Conservation (phyloP, 345 rosid species). For the Microcos paniculata region DNA sequence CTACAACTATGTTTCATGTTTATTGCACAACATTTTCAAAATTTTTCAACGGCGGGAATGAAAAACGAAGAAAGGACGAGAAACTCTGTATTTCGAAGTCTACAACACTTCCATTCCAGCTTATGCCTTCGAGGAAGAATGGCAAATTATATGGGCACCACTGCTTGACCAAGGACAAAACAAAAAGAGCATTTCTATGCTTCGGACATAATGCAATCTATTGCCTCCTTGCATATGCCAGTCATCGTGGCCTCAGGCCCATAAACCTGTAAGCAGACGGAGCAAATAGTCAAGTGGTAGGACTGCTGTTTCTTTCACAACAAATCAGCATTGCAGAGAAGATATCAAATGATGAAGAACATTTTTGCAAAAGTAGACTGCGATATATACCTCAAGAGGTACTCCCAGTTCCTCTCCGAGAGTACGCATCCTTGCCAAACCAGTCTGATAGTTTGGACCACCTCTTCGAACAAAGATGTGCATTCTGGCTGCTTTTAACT, state of each 20-base stretch:
- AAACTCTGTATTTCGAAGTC: background rate
- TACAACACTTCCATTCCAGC: background rate
- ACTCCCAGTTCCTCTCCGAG: constrained; percentile 83
- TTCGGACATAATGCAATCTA: constrained; percentile 76
- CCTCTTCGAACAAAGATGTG: constrained; percentile 93
- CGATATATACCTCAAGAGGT: constrained; percentile 71
- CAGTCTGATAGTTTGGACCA: constrained; percentile 92
- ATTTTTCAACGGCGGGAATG: background rate
- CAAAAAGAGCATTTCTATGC: constrained; percentile 23
- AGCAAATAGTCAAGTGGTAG: background rate
- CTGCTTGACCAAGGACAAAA: background rate
- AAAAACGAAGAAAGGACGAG: background rate
- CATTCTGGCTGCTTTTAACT: constrained; percentile 90
- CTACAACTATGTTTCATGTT: background rate
- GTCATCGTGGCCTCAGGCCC: constrained; percentile 99
- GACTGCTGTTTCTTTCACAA: background rate
- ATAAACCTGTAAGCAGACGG: constrained; percentile 58
- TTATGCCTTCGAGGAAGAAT: background rate
- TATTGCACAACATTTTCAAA: background rate
- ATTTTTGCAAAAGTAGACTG: background rate
- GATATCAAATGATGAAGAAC: background rate
- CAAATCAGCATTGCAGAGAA: background rate
- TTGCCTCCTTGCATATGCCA: constrained; percentile 93
- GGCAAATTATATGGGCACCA: background rate
- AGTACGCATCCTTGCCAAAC: constrained; percentile 79